Evolutionary conservation across 139 green algal species (phyloP).

Genomic region (Ulvella scutata): DNA sequence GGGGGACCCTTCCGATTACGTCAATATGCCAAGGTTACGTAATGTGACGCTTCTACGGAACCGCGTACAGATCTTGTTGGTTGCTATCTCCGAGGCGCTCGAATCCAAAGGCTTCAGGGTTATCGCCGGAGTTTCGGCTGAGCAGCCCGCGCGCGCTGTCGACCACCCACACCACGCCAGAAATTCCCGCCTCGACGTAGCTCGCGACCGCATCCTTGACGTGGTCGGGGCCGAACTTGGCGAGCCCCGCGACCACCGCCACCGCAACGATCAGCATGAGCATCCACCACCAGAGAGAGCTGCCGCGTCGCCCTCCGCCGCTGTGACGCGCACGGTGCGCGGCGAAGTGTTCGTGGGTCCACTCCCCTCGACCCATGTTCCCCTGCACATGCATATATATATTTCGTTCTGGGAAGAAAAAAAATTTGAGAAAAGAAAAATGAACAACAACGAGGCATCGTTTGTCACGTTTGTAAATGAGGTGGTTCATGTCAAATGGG

Average conservation of each 20-base stretch:
- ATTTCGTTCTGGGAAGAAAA: too few relatives aligned
- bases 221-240: not conserved
- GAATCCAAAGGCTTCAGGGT: not conserved
- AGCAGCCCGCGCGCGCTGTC: not conserved
- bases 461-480: too few relatives aligned
- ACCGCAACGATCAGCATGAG: not conserved
- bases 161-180: not conserved
- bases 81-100: not conserved
- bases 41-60: too few relatives aligned
- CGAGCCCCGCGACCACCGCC: not conserved
- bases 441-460: too few relatives aligned
- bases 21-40: too few relatives aligned
- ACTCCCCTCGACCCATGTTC: not conserved
- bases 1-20: too few relatives aligned
- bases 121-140: not conserved
- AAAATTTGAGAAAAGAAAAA: too few relatives aligned
- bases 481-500: too few relatives aligned
- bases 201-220: constrained; percentile 1
- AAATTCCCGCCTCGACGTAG: not conserved
- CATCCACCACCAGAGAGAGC: not conserved
- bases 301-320: not conserved
- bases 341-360: not conserved
- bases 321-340: not conserved
- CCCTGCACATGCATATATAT: not conserved
- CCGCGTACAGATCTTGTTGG: not conserved